phyloP scores from a whole-genome alignment of 2,329 filamentous ascomycete species.

The Colletotrichum graminicola region DNA sequence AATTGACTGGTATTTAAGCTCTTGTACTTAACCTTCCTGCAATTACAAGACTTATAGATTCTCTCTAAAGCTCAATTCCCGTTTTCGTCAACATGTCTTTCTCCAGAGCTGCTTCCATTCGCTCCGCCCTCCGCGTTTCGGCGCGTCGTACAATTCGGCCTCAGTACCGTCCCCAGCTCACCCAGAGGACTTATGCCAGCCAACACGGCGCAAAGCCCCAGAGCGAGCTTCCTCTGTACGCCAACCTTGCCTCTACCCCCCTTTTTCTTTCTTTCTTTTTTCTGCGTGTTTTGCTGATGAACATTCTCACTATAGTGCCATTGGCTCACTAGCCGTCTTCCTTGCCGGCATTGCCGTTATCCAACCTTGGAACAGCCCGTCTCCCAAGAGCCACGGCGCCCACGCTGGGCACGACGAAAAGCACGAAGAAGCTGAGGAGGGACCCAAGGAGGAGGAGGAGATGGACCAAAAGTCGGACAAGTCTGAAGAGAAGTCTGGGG shows the following conservation, averaged over 20 bases:
- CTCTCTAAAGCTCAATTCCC: neutral
- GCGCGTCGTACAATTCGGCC: conserved; percentile 39
- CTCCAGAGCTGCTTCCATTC: conserved; percentile 33
- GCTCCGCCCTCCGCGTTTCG: conserved; percentile 38
- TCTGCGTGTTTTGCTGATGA: neutral
- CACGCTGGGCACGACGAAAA: conserved; percentile 23
- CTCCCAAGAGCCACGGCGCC: conserved; percentile 28
- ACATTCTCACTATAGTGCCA: conserved; percentile 5
- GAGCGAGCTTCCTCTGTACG: conserved; percentile 39
- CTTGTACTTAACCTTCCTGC: neutral
- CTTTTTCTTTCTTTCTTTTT: neutral
- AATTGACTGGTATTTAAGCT: conserved; percentile 9
- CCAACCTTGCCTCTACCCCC: neutral
- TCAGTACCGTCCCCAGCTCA: conserved; percentile 32
- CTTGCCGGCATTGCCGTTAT: conserved; percentile 35
- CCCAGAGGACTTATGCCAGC: conserved; percentile 40
- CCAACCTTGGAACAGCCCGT: conserved; percentile 31
- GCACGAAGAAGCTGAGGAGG: conserved; percentile 42
- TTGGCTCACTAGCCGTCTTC: conserved; percentile 30
- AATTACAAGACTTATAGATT: neutral
- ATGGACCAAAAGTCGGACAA: conserved; percentile 32
- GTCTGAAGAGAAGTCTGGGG: conserved; percentile 27
- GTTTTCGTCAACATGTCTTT: conserved; percentile 25
- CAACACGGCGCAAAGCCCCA: conserved; percentile 38
- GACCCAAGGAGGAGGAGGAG: conserved; percentile 27